Evolutionary conservation across 192 early-diverging fungal species (phyloP).

Genomic region (Glomus cerebriforme): DNA sequence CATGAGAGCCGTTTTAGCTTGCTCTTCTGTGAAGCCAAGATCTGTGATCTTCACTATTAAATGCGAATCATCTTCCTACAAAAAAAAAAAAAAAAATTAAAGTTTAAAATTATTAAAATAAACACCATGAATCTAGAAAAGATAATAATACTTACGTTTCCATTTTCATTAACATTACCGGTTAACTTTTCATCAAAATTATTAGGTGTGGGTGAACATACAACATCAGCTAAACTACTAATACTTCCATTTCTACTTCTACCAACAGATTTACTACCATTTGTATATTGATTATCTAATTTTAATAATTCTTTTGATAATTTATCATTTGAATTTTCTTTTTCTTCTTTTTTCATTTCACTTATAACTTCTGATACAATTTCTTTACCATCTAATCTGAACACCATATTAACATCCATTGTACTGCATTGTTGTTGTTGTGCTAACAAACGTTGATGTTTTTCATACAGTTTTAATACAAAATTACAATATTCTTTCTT

Average conservation of each 20-base stretch:
- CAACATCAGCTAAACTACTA: background rate
- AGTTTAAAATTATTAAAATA: background rate
- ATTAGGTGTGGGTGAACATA: background rate
- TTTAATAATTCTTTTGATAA: constrained; percentile 14
- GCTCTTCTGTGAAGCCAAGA: constrained; percentile 66
- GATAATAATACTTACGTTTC: background rate
- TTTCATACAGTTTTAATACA: constrained; percentile 48
- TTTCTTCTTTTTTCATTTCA: constrained; percentile 32
- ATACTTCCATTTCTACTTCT: background rate
- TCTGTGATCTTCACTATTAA: constrained; percentile 46
- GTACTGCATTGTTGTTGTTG: background rate
- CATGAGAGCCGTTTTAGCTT: constrained; percentile 60
- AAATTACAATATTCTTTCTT: constrained; percentile 59
- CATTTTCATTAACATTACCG: background rate
- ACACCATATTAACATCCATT: background rate
- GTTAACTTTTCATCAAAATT: background rate
- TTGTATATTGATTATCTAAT: background rate
- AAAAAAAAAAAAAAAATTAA: no score
- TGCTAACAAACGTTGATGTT: constrained; percentile 1
- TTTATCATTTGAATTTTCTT: background rate
- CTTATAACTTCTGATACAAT: constrained; percentile 51
- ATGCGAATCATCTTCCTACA: constrained; percentile 35
- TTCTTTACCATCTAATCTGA: constrained; percentile 51
- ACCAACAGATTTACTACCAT: background rate
- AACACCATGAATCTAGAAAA: no score